A percentile compares a stretch with the other conserved stretches of the same genome.
phyloP scores from a whole-genome alignment of 2,329 filamentous ascomycete species.

The Talaromyces rugulosus region DNA sequence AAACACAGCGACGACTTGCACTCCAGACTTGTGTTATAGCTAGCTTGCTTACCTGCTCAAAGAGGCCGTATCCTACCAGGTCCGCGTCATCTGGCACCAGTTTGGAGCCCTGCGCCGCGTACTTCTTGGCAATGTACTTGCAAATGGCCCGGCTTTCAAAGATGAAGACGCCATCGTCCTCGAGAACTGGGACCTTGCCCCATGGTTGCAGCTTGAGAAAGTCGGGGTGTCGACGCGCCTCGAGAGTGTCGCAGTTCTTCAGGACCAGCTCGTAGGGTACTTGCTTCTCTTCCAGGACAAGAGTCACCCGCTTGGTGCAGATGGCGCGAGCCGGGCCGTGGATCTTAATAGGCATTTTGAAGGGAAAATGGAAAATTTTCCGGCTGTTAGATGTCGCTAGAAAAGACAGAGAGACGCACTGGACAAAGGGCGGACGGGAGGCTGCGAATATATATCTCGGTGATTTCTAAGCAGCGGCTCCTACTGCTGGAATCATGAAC shows the following conservation, averaged over 20 bases:
- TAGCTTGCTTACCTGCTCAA: neutral
- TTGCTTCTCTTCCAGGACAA: neutral
- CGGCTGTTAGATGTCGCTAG: neutral
- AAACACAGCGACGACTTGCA: neutral
- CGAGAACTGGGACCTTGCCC: neutral
- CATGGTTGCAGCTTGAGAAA: neutral
- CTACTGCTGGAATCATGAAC: too few relatives aligned
- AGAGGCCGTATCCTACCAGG: neutral
- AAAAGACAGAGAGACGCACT: too few relatives aligned
- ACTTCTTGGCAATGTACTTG: neutral
- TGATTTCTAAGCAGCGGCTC: too few relatives aligned
- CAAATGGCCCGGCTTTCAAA: constrained; percentile 1
- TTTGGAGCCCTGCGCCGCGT: neutral
- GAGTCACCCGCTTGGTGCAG: neutral
- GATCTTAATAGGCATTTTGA: neutral
- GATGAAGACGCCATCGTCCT: neutral
- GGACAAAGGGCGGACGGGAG: too few relatives aligned
- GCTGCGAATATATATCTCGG: too few relatives aligned
- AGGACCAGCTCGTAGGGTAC: neutral
- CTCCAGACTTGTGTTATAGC: neutral
- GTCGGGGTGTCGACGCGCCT: neutral
- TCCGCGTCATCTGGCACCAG: neutral
- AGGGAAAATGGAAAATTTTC: neutral
- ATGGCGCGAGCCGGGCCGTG: neutral
- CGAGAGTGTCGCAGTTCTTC: neutral